Evolutionary conservation across 805 yeast genomes (phyloP), one percentile per base, ranked within the genome.

Genomic region (Zygoascus ofunaensis): DNA sequence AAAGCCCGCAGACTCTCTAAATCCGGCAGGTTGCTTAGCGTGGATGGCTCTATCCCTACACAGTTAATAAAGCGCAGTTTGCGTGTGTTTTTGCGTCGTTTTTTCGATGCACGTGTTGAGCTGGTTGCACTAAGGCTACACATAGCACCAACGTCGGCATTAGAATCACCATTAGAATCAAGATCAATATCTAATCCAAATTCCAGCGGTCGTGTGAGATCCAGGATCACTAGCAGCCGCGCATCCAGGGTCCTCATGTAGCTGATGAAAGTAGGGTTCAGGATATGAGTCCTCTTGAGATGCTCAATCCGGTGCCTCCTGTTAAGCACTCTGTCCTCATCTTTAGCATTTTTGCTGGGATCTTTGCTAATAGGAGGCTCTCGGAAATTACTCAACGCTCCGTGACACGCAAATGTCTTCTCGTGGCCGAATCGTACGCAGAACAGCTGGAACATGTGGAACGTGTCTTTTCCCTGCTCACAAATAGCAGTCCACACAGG

Each of bases 401-500:
- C 34, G 30, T 49, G 54, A 23, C 50, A 46, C 20, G 23, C 19
- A 23, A 50, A 50, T n/a, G 35, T 45, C 7, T 10, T 26, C 37
- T 48, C 46, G 4, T 19, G 5, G 14, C 50, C 44, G 37, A 46
- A 50, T 14, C 14, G 23, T 7, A 15, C 21, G 14, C 39, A 37
- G 37, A 52, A 52, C 33, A 49, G 19, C 12, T 34, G 24, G 32
- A 49, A 50, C 26, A 50, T 26, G 24, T 33, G 37, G 33, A 42
- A 50, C 8, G 50, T 45, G 38, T 50, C 55, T 7, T 28, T 30
- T n/a, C 50, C 49, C 5, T 20, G 28, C 15, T n/a, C 18, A 35
- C 54, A 49, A 15, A 52, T 36, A 23, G 21, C 14, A 20, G 26
- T 20, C 55, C 55, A 52, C 14, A 52, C 51, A 5, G 18, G 22